phyloP scores from a whole-genome alignment of 371 early-diverging fungal genomes.

The Cokeromyces recurvatus region DNA sequence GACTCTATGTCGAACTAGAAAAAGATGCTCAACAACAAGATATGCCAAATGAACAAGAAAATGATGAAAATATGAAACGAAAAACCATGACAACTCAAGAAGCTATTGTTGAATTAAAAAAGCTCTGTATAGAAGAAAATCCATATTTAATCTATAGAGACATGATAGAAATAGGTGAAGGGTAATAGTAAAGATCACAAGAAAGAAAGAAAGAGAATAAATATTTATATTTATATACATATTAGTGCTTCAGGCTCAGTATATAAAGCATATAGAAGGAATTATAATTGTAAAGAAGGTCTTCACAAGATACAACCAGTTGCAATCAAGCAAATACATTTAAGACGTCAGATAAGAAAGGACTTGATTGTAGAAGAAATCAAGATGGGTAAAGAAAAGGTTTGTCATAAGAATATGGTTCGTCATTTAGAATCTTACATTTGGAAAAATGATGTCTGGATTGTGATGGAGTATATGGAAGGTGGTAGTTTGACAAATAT shows the following conservation, averaged over 20 bases:
- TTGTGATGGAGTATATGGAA: constrained; percentile 91
- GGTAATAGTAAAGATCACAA: constrained; percentile 27
- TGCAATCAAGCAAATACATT: constrained; percentile 86
- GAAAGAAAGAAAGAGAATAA: too few species aligned
- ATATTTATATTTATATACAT: too few species aligned
- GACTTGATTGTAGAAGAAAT: constrained; percentile 89
- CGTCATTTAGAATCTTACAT: constrained; percentile 79
- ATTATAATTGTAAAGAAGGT: constrained; percentile 43
- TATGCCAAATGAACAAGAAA: not conserved
- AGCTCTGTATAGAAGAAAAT: constrained; percentile 86
- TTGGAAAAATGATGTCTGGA: constrained; percentile 74
- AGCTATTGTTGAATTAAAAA: constrained; percentile 73
- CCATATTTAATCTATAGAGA: constrained; percentile 56
- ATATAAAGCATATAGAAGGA: constrained; percentile 64
- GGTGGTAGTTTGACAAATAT: constrained; percentile 85
- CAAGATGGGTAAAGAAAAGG: constrained; percentile 79
- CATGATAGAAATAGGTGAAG: constrained; percentile 68
- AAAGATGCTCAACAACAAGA: too few species aligned
- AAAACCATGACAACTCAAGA: constrained; percentile 39
- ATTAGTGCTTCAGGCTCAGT: constrained; percentile 55
- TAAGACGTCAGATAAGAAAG: constrained; percentile 82
- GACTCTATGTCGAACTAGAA: constrained; percentile 20
- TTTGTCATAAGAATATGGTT: constrained; percentile 77
- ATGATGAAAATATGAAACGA: not conserved
- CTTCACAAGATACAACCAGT: constrained; percentile 51